A percentile compares a stretch with the other conserved stretches of the same genome.
phyloP scores from a whole-genome alignment of 139 green algal species.

The Desmodesmus armatus region DNA sequence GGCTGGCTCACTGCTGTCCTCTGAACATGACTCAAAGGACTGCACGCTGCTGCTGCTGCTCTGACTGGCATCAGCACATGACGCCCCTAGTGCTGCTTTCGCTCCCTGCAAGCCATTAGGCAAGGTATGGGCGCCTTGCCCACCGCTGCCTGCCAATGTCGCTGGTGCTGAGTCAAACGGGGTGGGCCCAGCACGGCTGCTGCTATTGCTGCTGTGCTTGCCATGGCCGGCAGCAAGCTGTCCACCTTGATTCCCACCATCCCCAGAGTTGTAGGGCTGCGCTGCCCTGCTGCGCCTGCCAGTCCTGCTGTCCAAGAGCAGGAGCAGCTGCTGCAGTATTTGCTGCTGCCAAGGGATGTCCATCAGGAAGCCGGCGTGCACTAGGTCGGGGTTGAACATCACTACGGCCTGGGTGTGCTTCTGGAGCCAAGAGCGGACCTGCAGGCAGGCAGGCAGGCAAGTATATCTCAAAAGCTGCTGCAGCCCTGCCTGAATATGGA shows the following conservation, averaged over 20 bases:
- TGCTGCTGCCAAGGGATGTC: conserved; percentile 51
- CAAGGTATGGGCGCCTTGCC: no score
- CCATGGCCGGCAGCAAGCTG: no score
- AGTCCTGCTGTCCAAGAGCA: conserved; percentile 31
- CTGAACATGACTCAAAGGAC: no score
- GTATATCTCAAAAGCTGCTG: no score
- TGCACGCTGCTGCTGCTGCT: no score
- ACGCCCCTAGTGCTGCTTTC: no score
- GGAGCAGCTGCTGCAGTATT: conserved; percentile 50
- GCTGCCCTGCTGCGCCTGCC: no score
- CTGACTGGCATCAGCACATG: no score
- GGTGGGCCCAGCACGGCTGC: neutral
- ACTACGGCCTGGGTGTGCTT: conserved; percentile 20
- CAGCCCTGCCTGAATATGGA: no score
- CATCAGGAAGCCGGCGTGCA: conserved; percentile 57
- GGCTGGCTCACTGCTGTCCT: no score
- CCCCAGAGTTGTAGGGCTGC: neutral
- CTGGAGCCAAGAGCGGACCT: conserved; percentile 40
- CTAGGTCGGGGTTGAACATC: conserved; percentile 45
- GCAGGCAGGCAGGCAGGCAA: conserved; percentile 24
- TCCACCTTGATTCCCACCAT: no score
- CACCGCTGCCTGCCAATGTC: neutral
- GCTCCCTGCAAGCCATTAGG: no score
- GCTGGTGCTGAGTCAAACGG: neutral
- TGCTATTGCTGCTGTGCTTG: neutral